These are phyloP conservation scores for Endothia cerciana DNA, from an alignment of 2,329 filamentous ascomycete species.

Conservation along the genomic window DNA sequence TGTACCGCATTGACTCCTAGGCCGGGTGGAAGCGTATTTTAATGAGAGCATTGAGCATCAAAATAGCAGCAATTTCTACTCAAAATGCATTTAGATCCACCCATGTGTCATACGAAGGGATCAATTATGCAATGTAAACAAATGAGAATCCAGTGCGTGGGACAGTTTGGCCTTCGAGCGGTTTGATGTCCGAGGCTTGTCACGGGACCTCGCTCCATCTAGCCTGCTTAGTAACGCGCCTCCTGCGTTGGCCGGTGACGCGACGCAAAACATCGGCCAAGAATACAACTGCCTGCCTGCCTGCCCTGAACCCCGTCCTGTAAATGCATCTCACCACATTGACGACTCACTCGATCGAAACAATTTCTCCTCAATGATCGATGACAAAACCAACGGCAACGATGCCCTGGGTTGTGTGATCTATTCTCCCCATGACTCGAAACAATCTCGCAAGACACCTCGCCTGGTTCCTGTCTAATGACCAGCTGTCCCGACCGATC, in stretches of 20 bases:
- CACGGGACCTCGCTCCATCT: conserved; percentile 22
- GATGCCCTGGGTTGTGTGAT: conserved; percentile 40
- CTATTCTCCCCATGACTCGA: conserved; percentile 58
- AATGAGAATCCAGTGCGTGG: not conserved
- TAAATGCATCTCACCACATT: not conserved
- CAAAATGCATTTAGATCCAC: not conserved
- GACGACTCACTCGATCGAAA: not conserved
- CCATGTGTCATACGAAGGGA: not conserved
- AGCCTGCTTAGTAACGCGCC: conserved; percentile 15
- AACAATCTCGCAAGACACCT: conserved; percentile 63
- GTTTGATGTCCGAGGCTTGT: not conserved
- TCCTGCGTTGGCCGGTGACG: conserved; percentile 15
- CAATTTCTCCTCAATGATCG: not conserved
- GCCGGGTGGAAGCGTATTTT: not conserved
- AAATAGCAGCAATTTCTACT: not conserved
- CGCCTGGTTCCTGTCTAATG: conserved; percentile 59
- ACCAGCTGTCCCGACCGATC: conserved; percentile 43
- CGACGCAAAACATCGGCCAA: conserved; percentile 10
- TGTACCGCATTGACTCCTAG: not conserved
- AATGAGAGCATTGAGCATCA: not conserved
- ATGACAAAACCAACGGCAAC: conserved; percentile 16
- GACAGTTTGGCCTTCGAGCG: not conserved
- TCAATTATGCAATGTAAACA: not conserved
- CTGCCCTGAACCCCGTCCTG: not conserved
- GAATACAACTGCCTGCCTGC: not conserved